Conservation (phyloP, 2,329 filamentous ascomycete species). For the Aspergillus japonicus region DNA sequence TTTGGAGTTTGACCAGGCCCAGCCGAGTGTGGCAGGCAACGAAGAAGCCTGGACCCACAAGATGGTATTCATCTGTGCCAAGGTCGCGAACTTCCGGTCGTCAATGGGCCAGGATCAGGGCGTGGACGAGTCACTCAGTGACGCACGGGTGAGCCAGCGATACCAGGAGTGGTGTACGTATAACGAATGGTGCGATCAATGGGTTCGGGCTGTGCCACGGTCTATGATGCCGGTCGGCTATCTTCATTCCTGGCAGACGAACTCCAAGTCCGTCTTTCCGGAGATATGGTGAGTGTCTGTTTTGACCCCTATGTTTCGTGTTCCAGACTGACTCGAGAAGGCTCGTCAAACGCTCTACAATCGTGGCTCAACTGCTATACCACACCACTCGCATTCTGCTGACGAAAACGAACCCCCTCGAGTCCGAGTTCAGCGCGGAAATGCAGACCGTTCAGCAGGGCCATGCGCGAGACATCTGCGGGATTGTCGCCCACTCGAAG, state of each 20-base stretch:
- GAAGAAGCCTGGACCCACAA: slow-evolving; percentile 87
- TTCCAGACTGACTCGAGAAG: slow-evolving; percentile 41
- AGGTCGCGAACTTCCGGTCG: slow-evolving; percentile 80
- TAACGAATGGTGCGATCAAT: slow-evolving; percentile 78
- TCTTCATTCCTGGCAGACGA: slow-evolving; percentile 65
- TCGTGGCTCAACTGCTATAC: slow-evolving; percentile 82
- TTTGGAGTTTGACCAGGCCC: slow-evolving; percentile 64
- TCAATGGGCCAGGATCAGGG: slow-evolving; percentile 63
- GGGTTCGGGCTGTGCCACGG: slow-evolving; percentile 74
- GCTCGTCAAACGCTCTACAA: slow-evolving; percentile 78
- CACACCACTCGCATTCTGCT: slow-evolving; percentile 82
- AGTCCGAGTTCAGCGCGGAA: slow-evolving; percentile 59
- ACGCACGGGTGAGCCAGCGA: slow-evolving; percentile 62
- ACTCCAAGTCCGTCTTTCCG: slow-evolving; percentile 73
- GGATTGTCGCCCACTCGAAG: slow-evolving; percentile 81
- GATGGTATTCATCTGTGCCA: slow-evolving; percentile 84
- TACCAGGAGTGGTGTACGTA: slow-evolving; percentile 75
- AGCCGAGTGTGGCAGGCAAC: slow-evolving; percentile 54
- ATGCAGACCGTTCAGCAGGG: slow-evolving; percentile 69
- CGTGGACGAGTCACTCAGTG: slow-evolving; percentile 57
- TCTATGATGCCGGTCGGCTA: slow-evolving; percentile 87
- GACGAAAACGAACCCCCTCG: slow-evolving; percentile 72
- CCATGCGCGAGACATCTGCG: slow-evolving; percentile 83
- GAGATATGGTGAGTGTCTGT: slow-evolving; percentile 70
- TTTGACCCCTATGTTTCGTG: background rate